Evolutionary conservation across 2,329 filamentous ascomycete genomes (phyloP), one percentile per base, ranked within the genome.

Genomic region (Sporothrix luriei): DNA sequence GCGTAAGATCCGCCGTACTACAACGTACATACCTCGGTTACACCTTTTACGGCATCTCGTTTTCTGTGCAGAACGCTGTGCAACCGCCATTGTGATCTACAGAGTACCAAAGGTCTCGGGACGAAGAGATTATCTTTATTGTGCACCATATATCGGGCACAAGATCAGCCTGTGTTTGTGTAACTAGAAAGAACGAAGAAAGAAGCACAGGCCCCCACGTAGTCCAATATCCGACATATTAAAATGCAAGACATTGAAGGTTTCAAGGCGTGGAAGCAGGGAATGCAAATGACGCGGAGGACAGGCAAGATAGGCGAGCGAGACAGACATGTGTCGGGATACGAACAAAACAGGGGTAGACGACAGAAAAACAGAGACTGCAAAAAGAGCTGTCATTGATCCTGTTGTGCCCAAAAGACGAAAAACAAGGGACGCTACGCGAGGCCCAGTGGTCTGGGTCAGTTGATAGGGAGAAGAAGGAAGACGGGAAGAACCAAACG

Each of bases 301-400:
- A 16, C 11, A 19, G 19, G 54, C 33, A 59, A 59, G 55, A 40
- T 40, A 59, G 55, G 19, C 55, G 55, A 59, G 29, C 55, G 16
- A 59, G 33, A 59, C 55, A 59, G n/a, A 59, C 55, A 43, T 59
- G 33, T 59, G 55, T 59, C 33, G 33, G 55, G 33, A 59, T 59
- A 43, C 33, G 55, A 59, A 33, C n/a, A 14, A 24, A 2, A 16
- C 46, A 16, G 16, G 46, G 16, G 19, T 19, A 48, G 7, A 48
- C 19, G 16, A 19, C 14, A 48, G 7, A 7, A 16, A n/a, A 6
- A n/a, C 1, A 48, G 3, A 48, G 16, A 19, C n/a, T 6, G 7
- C 46, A 16, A 48, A 6, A n/a, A 48, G 46, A 57, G 19, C n/a
- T 57, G 29, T 14, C 54, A 19, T n/a, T 14, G 9, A 16, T 7